A percentile compares a stretch with the other conserved stretches of the same genome.
phyloP scores from a whole-genome alignment of 2,329 filamentous ascomycete genomes.

The Ascochyta koolunga region DNA sequence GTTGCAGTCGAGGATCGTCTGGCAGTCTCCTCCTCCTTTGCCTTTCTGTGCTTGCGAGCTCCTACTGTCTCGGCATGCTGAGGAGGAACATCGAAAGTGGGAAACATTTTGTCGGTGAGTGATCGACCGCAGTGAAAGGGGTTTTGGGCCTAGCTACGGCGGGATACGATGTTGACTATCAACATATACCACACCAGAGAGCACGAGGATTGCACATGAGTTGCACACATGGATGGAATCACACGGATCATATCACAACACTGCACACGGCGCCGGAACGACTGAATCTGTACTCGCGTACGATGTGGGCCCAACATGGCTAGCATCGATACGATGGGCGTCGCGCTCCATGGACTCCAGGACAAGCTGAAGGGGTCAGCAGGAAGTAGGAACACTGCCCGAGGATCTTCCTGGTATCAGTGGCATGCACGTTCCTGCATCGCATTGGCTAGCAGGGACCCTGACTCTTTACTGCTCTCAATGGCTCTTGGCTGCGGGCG shows the following conservation, averaged over 20 bases:
- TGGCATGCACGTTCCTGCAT: conserved; percentile 11
- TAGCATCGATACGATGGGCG: conserved; percentile 18
- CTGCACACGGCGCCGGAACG: conserved; percentile 14
- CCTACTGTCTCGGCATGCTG: conserved; percentile 35
- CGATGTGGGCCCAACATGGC: conserved; percentile 12
- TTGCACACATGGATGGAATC: conserved; percentile 16
- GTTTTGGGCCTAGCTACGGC: conserved; percentile 12
- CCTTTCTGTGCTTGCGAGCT: conserved; percentile 31
- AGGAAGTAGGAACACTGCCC: not conserved
- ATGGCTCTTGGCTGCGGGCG: not conserved
- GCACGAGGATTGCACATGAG: conserved; percentile 16
- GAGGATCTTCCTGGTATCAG: not conserved
- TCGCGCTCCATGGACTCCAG: conserved; percentile 7
- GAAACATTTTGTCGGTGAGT: conserved; percentile 27
- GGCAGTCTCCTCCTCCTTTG: conserved; percentile 26
- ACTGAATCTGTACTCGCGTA: conserved; percentile 19
- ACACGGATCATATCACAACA: conserved; percentile 16
- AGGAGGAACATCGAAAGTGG: conserved; percentile 35
- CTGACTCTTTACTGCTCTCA: not conserved
- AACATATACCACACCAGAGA: conserved; percentile 14
- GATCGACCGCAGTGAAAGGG: conserved; percentile 9
- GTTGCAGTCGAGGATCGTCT: conserved; percentile 27
- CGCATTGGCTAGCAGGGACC: conserved; percentile 15
- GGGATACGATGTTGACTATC: conserved; percentile 7
- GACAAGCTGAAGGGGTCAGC: conserved; percentile 4